Evolutionary conservation across 768 basidiomycete genomes (phyloP).

Genomic region (Leccinum uliginosum): DNA sequence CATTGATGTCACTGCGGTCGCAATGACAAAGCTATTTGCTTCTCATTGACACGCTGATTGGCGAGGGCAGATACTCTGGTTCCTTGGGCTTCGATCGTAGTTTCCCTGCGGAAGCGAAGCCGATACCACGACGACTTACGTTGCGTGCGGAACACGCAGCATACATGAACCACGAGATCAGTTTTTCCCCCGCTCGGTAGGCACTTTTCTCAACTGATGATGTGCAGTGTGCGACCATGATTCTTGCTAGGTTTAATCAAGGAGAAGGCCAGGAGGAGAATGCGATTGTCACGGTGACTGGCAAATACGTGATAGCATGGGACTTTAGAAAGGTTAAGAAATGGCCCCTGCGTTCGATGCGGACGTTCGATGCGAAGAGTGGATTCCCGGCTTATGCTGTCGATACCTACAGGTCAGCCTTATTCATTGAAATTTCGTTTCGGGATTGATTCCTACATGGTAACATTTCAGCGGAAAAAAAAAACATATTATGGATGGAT

Average conservation of each 20-base stretch:
- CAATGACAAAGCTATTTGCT: conserved; percentile 92
- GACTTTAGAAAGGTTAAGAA: conserved; percentile 96
- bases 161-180: conserved; percentile 85
- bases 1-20: conserved; percentile 91
- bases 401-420: too few relatives aligned
- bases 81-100: conserved; percentile 87
- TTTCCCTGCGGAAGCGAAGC: conserved; percentile 94
- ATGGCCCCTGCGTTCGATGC: conserved; percentile 55
- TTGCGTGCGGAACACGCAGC: conserved; percentile 89
- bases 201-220: conserved; percentile 6
- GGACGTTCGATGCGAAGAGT: too few relatives aligned
- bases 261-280: conserved; percentile 87
- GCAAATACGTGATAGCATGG: conserved; percentile 92
- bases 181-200: conserved; percentile 92
- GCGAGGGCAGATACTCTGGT: conserved; percentile 81
- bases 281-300: conserved; percentile 92
- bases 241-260: conserved; percentile 74
- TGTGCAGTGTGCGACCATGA: neutral
- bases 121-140: conserved; percentile 82
- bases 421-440: too few relatives aligned
- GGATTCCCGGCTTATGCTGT: too few relatives aligned
- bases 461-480: too few relatives aligned
- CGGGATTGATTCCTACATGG: too few relatives aligned
- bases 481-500: too few relatives aligned
- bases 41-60: conserved; percentile 92